Evolutionary conservation across 73 alveolate species (phyloP).

Genomic region (Tetrahymena thermophila): DNA sequence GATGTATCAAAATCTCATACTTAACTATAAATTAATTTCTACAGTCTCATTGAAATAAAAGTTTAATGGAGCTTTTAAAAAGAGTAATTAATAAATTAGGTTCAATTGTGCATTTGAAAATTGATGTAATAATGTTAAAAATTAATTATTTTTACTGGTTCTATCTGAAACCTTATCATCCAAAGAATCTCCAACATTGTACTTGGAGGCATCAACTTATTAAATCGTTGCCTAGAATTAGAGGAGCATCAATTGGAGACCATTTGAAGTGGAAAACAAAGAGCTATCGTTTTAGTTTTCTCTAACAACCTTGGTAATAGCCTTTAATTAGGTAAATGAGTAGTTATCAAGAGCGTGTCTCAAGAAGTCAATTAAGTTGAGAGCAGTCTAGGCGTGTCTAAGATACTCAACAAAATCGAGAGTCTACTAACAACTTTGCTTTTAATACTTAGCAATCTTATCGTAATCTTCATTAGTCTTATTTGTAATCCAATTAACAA

Average conservation of each 20-base stretch:
- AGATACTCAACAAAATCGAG: neutral
- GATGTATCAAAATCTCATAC: too few species aligned
- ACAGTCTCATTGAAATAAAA: too few species aligned
- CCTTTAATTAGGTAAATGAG: neutral
- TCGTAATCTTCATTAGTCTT: neutral
- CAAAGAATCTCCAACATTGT: neutral
- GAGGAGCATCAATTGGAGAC: neutral
- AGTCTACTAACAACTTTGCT: neutral
- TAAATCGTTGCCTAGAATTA: neutral
- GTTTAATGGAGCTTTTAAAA: too few species aligned
- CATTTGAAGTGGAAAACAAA: neutral
- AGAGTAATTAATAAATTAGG: too few species aligned
- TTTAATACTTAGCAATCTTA: neutral
- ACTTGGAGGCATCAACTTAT: neutral
- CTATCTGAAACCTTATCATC: neutral
- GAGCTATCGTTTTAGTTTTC: neutral
- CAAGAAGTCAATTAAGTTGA: neutral
- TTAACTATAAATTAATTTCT: too few species aligned
- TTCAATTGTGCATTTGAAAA: too few species aligned
- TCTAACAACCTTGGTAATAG: neutral
- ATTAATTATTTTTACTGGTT: neutral
- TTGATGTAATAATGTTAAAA: too few species aligned
- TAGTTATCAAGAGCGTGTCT: neutral
- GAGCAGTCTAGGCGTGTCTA: neutral
- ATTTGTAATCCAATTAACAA: neutral